Percentiles rank a stretch among this genome's conserved stretches.
phyloP scores from a whole-genome alignment of 495 filamentous ascomycete genomes.

The Podospora appendiculata region DNA sequence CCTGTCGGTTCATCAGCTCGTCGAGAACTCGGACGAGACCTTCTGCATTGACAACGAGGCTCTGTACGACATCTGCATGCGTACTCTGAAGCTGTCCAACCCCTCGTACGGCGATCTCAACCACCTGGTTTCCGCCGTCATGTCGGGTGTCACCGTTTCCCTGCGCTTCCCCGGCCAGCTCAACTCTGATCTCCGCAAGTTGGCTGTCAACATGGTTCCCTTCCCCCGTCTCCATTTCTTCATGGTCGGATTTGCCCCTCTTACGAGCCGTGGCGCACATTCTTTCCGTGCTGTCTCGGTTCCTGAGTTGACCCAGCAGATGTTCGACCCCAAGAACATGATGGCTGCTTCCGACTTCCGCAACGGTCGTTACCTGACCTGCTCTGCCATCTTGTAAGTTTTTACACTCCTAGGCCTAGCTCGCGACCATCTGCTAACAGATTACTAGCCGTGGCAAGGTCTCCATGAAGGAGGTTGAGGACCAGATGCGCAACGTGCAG shows the following conservation, averaged over 20 bases:
- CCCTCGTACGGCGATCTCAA: slow-evolving; percentile 99
- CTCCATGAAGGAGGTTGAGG: slow-evolving; percentile 99
- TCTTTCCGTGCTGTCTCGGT: slow-evolving; percentile 97
- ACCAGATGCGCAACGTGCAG: slow-evolving; percentile 99
- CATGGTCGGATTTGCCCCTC: slow-evolving; percentile 99
- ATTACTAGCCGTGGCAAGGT: slow-evolving; percentile 83
- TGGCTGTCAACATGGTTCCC: slow-evolving; percentile 99
- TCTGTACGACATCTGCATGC: slow-evolving; percentile 99
- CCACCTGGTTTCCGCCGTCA: slow-evolving; percentile 98
- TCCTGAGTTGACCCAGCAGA: slow-evolving; percentile 98
- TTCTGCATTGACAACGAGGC: slow-evolving; percentile 99
- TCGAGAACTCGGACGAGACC: slow-evolving; percentile 99
- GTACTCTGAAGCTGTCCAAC: slow-evolving; percentile 96
- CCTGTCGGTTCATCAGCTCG: slow-evolving; percentile 97
- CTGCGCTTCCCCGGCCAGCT: slow-evolving; percentile 99
- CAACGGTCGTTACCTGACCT: slow-evolving; percentile 98
- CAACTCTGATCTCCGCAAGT: slow-evolving; percentile 99
- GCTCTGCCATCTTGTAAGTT: slow-evolving; percentile 88
- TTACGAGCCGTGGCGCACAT: slow-evolving; percentile 91
- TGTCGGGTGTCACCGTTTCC: slow-evolving; percentile 98
- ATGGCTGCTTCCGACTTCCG: slow-evolving; percentile 99
- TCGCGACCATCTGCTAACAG: slow-evolving; percentile 17
- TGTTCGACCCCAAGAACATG: slow-evolving; percentile 99
- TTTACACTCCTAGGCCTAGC: background rate
- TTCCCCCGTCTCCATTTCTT: slow-evolving; percentile 99